Base-by-base conservation (phyloP, 768 basidiomycete species). In the Sistotremastrum suecicum region DNA sequence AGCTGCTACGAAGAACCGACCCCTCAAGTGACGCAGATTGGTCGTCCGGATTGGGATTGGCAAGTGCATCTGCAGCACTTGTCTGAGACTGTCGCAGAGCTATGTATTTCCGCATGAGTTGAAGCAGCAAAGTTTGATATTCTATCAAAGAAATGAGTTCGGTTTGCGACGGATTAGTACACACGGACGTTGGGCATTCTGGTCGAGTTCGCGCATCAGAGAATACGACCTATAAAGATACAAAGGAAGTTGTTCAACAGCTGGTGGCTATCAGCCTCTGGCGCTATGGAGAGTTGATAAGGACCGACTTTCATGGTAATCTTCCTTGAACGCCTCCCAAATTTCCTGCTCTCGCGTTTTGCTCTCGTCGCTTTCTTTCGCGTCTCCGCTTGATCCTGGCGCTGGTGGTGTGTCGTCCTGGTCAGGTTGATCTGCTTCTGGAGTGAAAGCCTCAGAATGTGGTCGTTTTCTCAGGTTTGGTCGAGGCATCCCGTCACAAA, bases 251-350 rank as follows among this genome's bases (percentile, higher is more conserved):
- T 87, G 83, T 48, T 86, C 83, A 43, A 88, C 69, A 41, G 79
- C 86, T 90, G 41, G 40, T 10, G 30, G 5, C 30, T 20, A 31
- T 7, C 7, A 38, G n/a, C 43, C 42, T 32, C 43, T 32, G 38
- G 39, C 36, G 20, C 29, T 35, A 34, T 43, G 45, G 43, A 38
- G 34, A 34, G 43, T 42, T 11, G 11, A 39, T 44, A 34, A n/a
- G 5, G 30, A 50, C 68, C 42, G 38, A 80, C 86, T 74, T 72
- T 87, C 86, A 58, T 76, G 78, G 53, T 85, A 76, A 49, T 88
- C 82, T 54, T 88, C 86, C 55, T 75, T 74, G 57, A 88, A 73
- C 36, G 75, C 65, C 40, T 83, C 78, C 82, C 83, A 84, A 35
- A 83, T 68, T 33, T 76, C 76, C 48, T 65, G 69, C 52, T 81